Evolutionary conservation across 345 rosid species (phyloP), one percentile per base, ranked within the genome.

Genomic region (Hypericum androsaemum): DNA sequence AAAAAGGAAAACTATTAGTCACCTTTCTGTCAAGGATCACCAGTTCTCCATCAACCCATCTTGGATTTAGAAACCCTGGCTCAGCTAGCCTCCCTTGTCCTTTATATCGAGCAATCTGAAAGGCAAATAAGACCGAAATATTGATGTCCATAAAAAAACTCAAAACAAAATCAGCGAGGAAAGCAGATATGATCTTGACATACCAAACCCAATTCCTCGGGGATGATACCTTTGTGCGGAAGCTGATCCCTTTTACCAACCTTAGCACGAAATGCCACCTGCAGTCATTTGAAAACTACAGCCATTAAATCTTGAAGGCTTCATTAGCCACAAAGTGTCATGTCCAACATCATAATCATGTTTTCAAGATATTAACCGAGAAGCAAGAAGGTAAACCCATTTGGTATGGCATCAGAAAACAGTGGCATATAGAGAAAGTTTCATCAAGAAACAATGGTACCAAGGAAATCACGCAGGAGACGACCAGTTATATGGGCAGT

Each of bases 21-120:
- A 90, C 98, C 98, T 90, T 90, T 64, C 98, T 95, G 43, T 87
- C 96, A 40, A 87, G 81, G 73, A 90, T 78, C 62, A 90, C 89
- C 63, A 90, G 88, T 80, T 90, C 96, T 17, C 98, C 98, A 22
- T 90, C 96, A 68, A 90, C 96, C 98, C 98, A 90, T 68, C 86
- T 76, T 28, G 95, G 95, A 60, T 82, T 84, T 57, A 57, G 80
- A 64, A 74, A 87, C 46, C 98, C 98, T 32, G 86, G 89, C 53
- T 84, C 96, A 45, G 96, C 89, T 54, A 90, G 88, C 77, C 95
- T 79, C 56, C 96, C 98, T 67, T 90, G 95, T 52, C 96, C 98
- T 78, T 69, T 84, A 69, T 90, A 90, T 63, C 96, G 75, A 70
- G 95, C 96, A 71, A 90, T 70, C 98, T 90, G 63, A 37, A 36